Evolutionary conservation across 768 basidiomycete genomes (phyloP).

Genomic region (Amanita inopinata): DNA sequence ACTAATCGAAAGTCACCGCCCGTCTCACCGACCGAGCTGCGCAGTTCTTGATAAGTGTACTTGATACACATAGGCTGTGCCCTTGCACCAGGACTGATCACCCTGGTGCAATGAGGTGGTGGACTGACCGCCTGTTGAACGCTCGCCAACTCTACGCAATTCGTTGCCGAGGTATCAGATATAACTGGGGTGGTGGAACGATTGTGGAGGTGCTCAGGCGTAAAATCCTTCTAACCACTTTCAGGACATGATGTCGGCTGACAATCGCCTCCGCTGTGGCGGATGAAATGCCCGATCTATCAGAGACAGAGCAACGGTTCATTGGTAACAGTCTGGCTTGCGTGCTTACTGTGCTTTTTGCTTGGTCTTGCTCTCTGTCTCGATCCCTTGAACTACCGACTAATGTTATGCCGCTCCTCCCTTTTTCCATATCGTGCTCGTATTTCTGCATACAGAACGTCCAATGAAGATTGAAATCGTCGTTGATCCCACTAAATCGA

Average conservation of each 20-base stretch:
- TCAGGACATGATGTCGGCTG: slow-evolving; percentile 14
- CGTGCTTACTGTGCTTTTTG: slow-evolving; percentile 32
- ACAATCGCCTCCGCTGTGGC: background rate
- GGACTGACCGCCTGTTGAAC: slow-evolving; percentile 3
- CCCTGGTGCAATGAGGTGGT: slow-evolving; percentile 19
- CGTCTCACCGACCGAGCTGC: background rate
- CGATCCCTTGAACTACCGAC: slow-evolving; percentile 33
- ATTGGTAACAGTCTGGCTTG: slow-evolving; percentile 27
- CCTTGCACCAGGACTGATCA: slow-evolving; percentile 28
- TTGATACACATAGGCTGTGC: background rate
- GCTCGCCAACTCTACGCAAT: slow-evolving; percentile 1
- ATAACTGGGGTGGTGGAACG: slow-evolving; percentile 10
- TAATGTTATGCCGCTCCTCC: slow-evolving; percentile 30
- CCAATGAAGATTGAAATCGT: slow-evolving; percentile 99
- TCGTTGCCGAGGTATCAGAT: slow-evolving; percentile 3
- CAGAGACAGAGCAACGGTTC: slow-evolving; percentile 35
- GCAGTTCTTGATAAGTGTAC: slow-evolving; percentile 1
- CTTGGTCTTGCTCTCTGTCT: slow-evolving; percentile 26
- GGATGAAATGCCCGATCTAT: background rate
- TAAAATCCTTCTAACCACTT: slow-evolving; percentile 20
- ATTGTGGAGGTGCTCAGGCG: slow-evolving; percentile 14
- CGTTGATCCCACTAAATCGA: slow-evolving; percentile 71
- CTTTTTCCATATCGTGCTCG: slow-evolving; percentile 30
- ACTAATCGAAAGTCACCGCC: background rate
- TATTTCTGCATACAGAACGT: slow-evolving; percentile 54